A percentile compares a stretch with the other conserved stretches of the same genome.
phyloP scores from a whole-genome alignment of 106 monocot species.

The Platanthera zijinensis region DNA sequence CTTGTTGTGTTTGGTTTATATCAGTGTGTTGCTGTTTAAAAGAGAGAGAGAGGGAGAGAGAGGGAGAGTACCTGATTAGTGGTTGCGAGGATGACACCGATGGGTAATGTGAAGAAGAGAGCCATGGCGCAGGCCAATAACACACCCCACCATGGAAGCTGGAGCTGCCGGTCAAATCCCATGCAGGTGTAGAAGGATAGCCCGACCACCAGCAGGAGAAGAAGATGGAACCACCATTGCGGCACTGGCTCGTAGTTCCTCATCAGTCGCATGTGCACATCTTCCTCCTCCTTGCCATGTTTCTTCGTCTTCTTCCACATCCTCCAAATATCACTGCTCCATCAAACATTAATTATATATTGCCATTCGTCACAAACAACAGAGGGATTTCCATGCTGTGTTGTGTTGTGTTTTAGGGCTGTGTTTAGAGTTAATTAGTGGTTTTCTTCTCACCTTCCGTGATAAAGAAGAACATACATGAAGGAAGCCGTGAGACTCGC shows the following conservation, averaged over 20 bases:
- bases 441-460: constrained; percentile 74
- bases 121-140: constrained; percentile 37
- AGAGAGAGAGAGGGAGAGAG: no score
- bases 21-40: no score
- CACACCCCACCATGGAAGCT: constrained; percentile 32
- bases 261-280: constrained; percentile 27
- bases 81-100: constrained; percentile 50
- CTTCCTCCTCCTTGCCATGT: background rate
- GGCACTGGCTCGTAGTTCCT: constrained; percentile 26
- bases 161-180: background rate
- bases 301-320: constrained; percentile 6
- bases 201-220: background rate
- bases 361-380: no score
- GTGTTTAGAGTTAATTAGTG: no score
- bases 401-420: no score
- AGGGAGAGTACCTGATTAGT: no score
- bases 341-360: no score
- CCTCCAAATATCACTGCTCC: constrained; percentile 15
- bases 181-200: background rate
- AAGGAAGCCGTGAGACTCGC: constrained; percentile 54
- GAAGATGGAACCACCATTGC: background rate
- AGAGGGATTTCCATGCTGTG: no score
- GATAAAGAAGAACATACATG: constrained; percentile 57
- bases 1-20: no score
- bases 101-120: constrained; percentile 45